Evolutionary conservation across 2,329 filamentous ascomycete genomes (phyloP).

Genomic region (Penicillium sp.): DNA sequence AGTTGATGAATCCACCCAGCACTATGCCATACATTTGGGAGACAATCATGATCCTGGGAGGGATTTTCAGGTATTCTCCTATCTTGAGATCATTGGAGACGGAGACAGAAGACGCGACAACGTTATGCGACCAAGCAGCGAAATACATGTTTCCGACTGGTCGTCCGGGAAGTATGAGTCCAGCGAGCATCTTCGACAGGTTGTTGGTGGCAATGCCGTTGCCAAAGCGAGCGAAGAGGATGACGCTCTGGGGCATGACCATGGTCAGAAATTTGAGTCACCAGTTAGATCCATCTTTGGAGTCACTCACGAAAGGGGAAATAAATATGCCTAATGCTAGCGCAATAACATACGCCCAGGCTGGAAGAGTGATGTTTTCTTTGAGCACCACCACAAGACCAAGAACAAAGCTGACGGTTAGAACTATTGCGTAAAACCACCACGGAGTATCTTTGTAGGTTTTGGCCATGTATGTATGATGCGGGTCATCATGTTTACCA

Average conservation of each 20-base stretch:
- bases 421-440: conserved; percentile 34
- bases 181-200: conserved; percentile 58
- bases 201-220: conserved; percentile 61
- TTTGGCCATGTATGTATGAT: conserved; percentile 54
- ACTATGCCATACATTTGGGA: conserved; percentile 58
- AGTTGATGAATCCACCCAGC: conserved; percentile 55
- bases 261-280: background rate
- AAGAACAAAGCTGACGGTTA: conserved; percentile 31
- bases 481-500: conserved; percentile 50
- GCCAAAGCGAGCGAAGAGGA: conserved; percentile 55
- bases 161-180: conserved; percentile 51
- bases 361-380: conserved; percentile 32
- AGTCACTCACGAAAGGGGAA: conserved; percentile 23
- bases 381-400: conserved; percentile 31
- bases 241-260: conserved; percentile 43
- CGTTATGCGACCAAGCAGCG: conserved; percentile 59
- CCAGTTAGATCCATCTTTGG: background rate
- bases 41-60: conserved; percentile 55
- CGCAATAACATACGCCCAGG: conserved; percentile 35
- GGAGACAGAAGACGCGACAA: conserved; percentile 52
- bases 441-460: conserved; percentile 53
- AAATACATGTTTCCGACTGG: conserved; percentile 61
- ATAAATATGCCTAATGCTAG: conserved; percentile 30
- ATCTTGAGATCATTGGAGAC: conserved; percentile 57
- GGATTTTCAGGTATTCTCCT: conserved; percentile 59